A percentile compares a stretch with the other conserved stretches of the same genome.
These are phyloP conservation scores for Phytophthora niederhauseri DNA, from an alignment of 352 stramenopile species.

Conservation along the genomic window DNA sequence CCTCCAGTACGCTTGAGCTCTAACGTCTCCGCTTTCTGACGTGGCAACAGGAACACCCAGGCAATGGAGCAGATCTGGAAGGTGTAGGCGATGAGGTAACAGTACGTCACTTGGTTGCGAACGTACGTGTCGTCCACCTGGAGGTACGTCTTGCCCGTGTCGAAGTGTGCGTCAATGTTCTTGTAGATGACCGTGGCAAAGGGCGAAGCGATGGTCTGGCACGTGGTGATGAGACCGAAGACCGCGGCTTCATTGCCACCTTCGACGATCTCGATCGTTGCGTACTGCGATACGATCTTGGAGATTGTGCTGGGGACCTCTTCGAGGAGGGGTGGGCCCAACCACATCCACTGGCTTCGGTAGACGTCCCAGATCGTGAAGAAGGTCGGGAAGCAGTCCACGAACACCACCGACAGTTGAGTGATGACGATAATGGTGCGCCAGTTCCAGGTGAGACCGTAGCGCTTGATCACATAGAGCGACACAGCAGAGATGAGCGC, in stretches of 20 bases:
- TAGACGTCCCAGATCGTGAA: constrained; percentile 61
- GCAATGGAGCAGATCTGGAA: constrained; percentile 47
- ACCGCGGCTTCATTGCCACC: constrained; percentile 52
- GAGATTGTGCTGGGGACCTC: constrained; percentile 43
- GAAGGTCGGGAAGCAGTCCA: constrained; percentile 49
- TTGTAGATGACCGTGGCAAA: constrained; percentile 56
- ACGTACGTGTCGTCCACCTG: constrained; percentile 36
- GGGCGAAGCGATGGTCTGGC: constrained; percentile 45
- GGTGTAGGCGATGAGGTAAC: constrained; percentile 47
- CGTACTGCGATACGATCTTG: constrained; percentile 54
- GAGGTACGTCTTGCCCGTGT: constrained; percentile 36
- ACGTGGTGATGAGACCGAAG: constrained; percentile 52
- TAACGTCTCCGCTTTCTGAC: constrained; percentile 47
- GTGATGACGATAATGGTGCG: constrained; percentile 46
- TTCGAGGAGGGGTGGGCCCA: constrained; percentile 49
- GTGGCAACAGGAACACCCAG: constrained; percentile 45
- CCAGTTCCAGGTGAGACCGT: constrained; percentile 53
- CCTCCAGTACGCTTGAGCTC: constrained; percentile 47
- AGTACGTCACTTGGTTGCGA: constrained; percentile 42
- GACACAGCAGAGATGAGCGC: constrained; percentile 35
- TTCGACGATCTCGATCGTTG: constrained; percentile 53
- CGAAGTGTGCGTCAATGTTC: constrained; percentile 56
- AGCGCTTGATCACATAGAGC: constrained; percentile 42
- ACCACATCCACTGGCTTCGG: constrained; percentile 61
- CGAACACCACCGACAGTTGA: constrained; percentile 39